Percentiles rank a stretch among this genome's conserved stretches.
Conservation (phyloP, 1,284 basidiomycete species). For the Uromyces viciae-fabae region DNA sequence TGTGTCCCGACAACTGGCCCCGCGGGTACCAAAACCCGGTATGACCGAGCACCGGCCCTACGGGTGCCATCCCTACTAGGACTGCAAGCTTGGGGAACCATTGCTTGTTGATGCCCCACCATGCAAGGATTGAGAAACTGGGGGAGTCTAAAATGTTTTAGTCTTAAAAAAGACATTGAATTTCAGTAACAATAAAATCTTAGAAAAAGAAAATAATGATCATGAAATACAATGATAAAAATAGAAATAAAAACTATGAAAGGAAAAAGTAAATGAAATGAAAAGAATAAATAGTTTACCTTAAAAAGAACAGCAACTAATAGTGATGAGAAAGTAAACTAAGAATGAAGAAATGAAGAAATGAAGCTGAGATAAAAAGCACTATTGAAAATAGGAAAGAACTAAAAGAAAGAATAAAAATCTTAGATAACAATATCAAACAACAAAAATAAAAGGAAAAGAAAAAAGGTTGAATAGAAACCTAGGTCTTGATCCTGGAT, state of each 20-base stretch:
- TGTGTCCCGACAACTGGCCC: too few species aligned
- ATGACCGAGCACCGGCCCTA: too few species aligned
- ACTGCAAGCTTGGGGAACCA: too few species aligned
- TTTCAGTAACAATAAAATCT: not conserved
- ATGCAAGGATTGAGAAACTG: too few species aligned
- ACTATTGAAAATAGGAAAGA: not conserved
- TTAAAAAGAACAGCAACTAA: not conserved
- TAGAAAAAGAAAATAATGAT: not conserved
- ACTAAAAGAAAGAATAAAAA: not conserved
- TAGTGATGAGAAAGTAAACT: not conserved
- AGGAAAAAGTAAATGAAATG: not conserved
- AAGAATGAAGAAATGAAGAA: not conserved
- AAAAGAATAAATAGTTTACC: not conserved
- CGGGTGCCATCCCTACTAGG: too few species aligned
- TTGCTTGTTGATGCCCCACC: too few species aligned
- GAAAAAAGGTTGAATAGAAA: not conserved
- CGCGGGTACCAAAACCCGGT: too few species aligned
- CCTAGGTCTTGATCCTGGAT: not conserved
- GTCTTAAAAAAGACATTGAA: not conserved
- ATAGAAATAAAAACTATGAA: not conserved
- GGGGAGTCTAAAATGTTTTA: too few species aligned
- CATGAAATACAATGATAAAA: not conserved
- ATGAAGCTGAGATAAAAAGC: not conserved
- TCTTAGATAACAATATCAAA: not conserved
- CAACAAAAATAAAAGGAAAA: not conserved